Base-by-base conservation (phyloP, 257 asterid species). In the Forsythia suspensa region DNA sequence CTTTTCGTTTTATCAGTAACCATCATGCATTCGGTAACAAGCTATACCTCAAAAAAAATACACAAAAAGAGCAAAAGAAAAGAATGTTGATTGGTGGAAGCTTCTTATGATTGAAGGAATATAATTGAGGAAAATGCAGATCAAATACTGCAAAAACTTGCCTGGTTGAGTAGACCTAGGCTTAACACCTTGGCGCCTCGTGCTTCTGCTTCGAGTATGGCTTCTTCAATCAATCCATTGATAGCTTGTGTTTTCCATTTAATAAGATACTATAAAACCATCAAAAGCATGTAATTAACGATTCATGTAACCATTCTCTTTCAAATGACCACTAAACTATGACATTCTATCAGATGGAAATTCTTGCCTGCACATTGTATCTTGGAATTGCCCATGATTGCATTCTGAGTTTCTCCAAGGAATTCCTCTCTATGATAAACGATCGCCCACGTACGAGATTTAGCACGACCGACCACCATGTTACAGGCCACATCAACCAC, bases 141-240 rank as follows among this genome's bases (percentile, higher is more conserved):
- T 5, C 2, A 36, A 18, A 20, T 16, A n/a, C 9, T 40, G 41
- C 10, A 4, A 39, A 29, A 18, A 36, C 83, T 80, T 72, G 80
- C 98, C 92, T 91, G 97, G 82, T 94, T 94, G 15, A 87, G 77
- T 57, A 94, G 89, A 79, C 98, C 97, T 52, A 94, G 91, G 78
- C 91, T 90, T 51, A 94, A 10, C 40, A 91, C 91, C 77, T 90
- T 92, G 57, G 61, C 81, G 9, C 97, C 98, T 79, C 82, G 85
- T 4, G 51, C 82, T n/a, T 90, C 90, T 4, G 97, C 98, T 57
- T 88, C 91, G 9, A 86, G 74, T 78, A 94, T 80, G 48, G 97
- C 97, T 69, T 91, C 92, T 80, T 92, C 90, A 66, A 94, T 89
- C 8, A 92, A 77, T 66, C 76, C 29, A 71, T 88, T 92, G 84